Base-by-base conservation (phyloP, 345 rosid genomes). In the Gossypium mustelinum region DNA sequence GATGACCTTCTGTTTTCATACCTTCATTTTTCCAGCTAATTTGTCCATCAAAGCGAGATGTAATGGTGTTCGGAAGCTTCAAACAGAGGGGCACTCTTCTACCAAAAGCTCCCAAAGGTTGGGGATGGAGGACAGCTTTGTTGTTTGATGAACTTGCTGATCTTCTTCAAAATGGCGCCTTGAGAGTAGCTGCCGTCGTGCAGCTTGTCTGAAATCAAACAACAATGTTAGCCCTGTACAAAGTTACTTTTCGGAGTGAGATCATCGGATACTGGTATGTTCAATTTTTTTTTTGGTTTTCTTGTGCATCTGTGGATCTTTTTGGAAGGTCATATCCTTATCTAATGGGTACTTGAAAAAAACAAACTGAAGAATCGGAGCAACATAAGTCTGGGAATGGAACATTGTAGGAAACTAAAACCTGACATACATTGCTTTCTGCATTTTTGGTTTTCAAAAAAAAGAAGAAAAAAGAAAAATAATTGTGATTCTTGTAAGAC, bases 81-180 rank as follows among this genome's bases (percentile, higher is more conserved):
- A 92, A 94, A 77, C 95, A 94, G 68, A 82, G 88, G 48, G 97
- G 98, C 17, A 92, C 94, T 16, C 95, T 94, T 72, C 76, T 94
- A 74, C 98, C 98, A 1, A 94, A 92, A 82, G 97, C 98, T 78
- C 98, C 98, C 7, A 92, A 94, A 80, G 98, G 98, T 18, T 92
- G 98, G 97, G 97, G 98, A 69, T 94, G 98, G 98, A 90, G 97
- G 25, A 86, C 94, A 0, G 98, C 98, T 68, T 64, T 94, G 71
- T 81, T 90, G 67, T 91, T 94, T 27, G 96, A 94, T 16, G 98
- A 94, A 84, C 96, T 94, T 24, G 83, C 94, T 1, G 98, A 94
- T 74, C 92, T 89, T 73, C 92, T 91, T 64, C 97, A 92, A 80
- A 89, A 88, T 39, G 97, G 98, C 62, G 82, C 89, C 77, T 81